These are phyloP conservation scores for Nannizziopsis barbatae DNA, from an alignment of 2,329 filamentous ascomycete genomes.

Conservation along the genomic window DNA sequence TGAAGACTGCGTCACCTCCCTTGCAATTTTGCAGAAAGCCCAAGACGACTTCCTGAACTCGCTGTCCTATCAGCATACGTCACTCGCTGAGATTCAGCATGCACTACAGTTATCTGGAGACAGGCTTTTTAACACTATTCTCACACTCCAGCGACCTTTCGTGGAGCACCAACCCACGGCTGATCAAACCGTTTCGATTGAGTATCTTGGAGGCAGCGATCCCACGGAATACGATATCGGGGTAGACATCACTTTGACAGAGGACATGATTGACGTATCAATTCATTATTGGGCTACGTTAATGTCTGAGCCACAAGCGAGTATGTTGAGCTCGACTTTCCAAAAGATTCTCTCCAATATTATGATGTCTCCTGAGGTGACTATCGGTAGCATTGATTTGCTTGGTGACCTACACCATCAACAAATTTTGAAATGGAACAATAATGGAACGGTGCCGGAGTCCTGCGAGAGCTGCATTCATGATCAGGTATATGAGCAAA, in stretches of 20 bases:
- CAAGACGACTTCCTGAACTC: slow-evolving; percentile 47
- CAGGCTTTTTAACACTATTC: slow-evolving; percentile 9
- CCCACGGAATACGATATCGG: neutral
- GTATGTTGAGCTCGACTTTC: neutral
- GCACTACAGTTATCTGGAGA: neutral
- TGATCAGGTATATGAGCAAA: neutral
- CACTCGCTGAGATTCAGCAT: slow-evolving; percentile 36
- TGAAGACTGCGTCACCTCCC: slow-evolving; percentile 26
- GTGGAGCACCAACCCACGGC: neutral
- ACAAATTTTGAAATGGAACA: neutral
- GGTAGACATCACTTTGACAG: neutral
- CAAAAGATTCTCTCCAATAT: neutral
- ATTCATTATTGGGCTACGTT: neutral
- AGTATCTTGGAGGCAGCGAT: neutral
- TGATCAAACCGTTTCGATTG: neutral
- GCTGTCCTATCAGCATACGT: slow-evolving; percentile 52
- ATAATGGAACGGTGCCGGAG: neutral
- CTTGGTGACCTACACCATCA: neutral
- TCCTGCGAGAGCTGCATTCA: neutral
- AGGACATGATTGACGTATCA: neutral
- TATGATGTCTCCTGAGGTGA: neutral
- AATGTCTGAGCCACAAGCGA: neutral
- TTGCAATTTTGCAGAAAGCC: slow-evolving; percentile 45
- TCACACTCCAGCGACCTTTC: slow-evolving; percentile 4
- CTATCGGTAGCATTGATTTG: neutral